Evolutionary conservation across 2,329 filamentous ascomycete species (phyloP), one percentile per base, ranked within the genome.

Genomic region (Talaromyces verruculosus): DNA sequence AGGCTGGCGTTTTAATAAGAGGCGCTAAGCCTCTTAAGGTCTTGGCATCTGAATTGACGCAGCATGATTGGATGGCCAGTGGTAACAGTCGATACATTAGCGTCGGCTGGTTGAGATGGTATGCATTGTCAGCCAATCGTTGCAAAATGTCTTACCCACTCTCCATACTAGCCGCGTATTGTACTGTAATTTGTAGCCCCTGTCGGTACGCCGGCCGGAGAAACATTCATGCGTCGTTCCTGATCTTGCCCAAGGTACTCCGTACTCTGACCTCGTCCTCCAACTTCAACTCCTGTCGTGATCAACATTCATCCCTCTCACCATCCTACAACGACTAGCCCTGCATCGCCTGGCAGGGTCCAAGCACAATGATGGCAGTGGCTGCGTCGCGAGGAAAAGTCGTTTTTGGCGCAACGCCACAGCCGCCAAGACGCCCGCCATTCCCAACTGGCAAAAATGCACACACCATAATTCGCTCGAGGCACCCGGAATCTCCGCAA

Each of bases 321-420:
- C 15, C 7, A 19, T 19, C 41, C 39, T 45, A 25, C 45, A 47
- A 13, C 35, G 7, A 19, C 43, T 45, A 19, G 8, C 8, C 7
- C 45, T 47, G 13, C 45, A 25, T 11, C 10, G 28, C n/a, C 1
- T 33, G 10, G 49, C 49, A 7, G 5, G 49, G 13, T 53, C 25
- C 28, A 33, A 33, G 28, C 35, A 28, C 57, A 39, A n/a, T 59
- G 57, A 59, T 41, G 22, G 8, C 57, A 28, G 57, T 59, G 57
- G 35, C 35, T 41, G 19, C 57, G 19, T 39, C 19, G 17, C 28
- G 49, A 17, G 30, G 51, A 55, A 19, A 35, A 55, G n/a, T 33
- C 51, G 51, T 35, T 43, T 39, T 30, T 5, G n/a, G 19, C 19
- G 35, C 35, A 43, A 30, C 35, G 19, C 57, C 37, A 43, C 35